Base-by-base conservation (phyloP, 352 stramenopile species). In the Pythium chondricola region DNA sequence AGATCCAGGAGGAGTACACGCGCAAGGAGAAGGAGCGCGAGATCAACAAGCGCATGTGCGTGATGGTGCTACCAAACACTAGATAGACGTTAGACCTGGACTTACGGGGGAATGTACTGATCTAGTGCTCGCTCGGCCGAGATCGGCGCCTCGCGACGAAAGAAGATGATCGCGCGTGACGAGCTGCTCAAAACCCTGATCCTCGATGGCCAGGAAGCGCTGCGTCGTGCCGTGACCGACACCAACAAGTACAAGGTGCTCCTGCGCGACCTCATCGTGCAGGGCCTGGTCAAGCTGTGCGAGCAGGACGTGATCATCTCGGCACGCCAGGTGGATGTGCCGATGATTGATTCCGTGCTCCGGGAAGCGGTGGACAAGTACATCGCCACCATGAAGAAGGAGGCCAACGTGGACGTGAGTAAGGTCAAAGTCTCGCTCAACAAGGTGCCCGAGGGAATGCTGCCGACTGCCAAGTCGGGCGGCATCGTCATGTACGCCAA, bases 241-340 rank as follows among this genome's bases (percentile, higher is more conserved):
- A 64, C 87, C 48, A 68, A 57, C 30, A 96, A 98, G 71, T 98
- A 98, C 75, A 88, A 93, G 53, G 70, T 70, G 48, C 70, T 99
- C 43, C 72, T 99, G 44, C 88, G 97, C 54, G 95, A 98, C 47
- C 71, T 99, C 10, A 98, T 98, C 61, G 91, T 98, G 27, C 96
- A 99, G 72, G 93, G 95, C 17, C 78, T 99, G 29, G 98, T 99
- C 70, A 99, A 98, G 75, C 95, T 99, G 48, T 95, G 97, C 58
- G 96, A 99, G 71, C 72, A 87, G 21, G 88, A 98, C 14, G 87
- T 98, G 29, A 78, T 88, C 17, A 66, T 99, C 16, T 85, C 89
- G 32, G 96, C 93, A 56, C 88, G 95, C 58, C 56, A 74, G 26
- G 83, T 95, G 63, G 96, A 99, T 71, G 76, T 98, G 36, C 64